Conservation (phyloP, 441 rosid genomes). For the Eutrema salsugineum region DNA sequence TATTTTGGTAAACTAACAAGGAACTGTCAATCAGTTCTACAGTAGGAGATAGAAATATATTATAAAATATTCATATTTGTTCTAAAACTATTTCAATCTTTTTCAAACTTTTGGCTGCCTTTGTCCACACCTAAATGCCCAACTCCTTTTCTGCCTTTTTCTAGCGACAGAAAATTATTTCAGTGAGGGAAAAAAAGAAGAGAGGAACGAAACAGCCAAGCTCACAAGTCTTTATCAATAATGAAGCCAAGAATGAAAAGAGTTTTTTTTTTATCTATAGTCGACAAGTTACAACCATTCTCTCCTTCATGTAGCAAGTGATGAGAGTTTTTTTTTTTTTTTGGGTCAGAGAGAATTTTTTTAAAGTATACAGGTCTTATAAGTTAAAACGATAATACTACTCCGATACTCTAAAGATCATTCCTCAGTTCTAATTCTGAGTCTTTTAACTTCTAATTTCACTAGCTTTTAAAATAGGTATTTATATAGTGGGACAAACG, state of each 20-base stretch:
- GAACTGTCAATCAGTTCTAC: slow-evolving; percentile 32
- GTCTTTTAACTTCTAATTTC: background rate
- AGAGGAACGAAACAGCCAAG: slow-evolving; percentile 3
- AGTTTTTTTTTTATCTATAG: no score
- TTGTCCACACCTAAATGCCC: slow-evolving; percentile 24
- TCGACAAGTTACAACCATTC: background rate
- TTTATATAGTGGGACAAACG: background rate
- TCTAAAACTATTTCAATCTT: background rate
- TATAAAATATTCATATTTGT: background rate
- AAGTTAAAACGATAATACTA: background rate
- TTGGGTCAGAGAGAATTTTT: background rate
- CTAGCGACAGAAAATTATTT: slow-evolving; percentile 26
- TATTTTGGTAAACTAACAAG: slow-evolving; percentile 26
- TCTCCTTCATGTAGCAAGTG: background rate
- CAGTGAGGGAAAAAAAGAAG: background rate
- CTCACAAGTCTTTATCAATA: slow-evolving; percentile 23
- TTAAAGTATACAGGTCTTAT: no score
- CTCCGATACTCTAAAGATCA: background rate
- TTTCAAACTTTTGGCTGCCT: slow-evolving; percentile 30
- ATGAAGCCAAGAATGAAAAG: background rate
- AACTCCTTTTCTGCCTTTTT: slow-evolving; percentile 11
- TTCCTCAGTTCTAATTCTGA: background rate
- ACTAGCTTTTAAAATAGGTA: background rate
- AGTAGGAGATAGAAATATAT: background rate
- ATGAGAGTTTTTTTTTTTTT: background rate